Evolutionary conservation across 2,329 filamentous ascomycete genomes (phyloP), one percentile per base, ranked within the genome.

Genomic region (Nemania sp.): DNA sequence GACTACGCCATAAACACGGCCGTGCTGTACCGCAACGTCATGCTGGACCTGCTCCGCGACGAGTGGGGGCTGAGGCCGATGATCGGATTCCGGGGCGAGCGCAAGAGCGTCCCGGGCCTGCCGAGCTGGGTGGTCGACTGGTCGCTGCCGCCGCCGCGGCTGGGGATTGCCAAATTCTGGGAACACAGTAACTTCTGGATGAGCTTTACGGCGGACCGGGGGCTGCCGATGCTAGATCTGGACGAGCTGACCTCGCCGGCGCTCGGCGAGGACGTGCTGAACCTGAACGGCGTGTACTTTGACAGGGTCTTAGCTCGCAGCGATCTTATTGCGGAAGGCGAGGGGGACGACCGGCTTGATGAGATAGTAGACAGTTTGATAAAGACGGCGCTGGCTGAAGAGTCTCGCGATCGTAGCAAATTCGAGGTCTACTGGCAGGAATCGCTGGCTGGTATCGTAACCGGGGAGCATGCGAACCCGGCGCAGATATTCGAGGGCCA

Each of bases 91-190:
- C 59, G 61, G 15, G 58, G 61, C 20, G 61, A 64, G 54, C 55
- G 17, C 6, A 60, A 61, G 56, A 51, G 49, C 12, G 43, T 58
- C 12, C 54, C 60, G 5, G 53, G 49, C 2, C 35, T 65, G 17
- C 61, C 64, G 2, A 64, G 52, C 42, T 64, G 64, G 64, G 64
- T 57, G 7, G 43, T 60, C 10, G 64, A 66, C 46, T 66, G 64
- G 64, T 54, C 62, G 11, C 20, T 46, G 9, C 49, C 46, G 2
- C 25, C 46, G 2, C 21, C 21, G 6, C 35, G 11, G 20, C 20
- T 37, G 3, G 17, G 11, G 15, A 18, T 45, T 2, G 12, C 55
- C 15, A 34, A 35, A 1, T 58, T 60, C 25, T 64, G 62, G 64
- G 61, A 56, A 37, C 54, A 66, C 15, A 42, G 45, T 15, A 34